Evolutionary conservation across 163 green algal species (phyloP).

Genomic region (Scenedesmus sp.): DNA sequence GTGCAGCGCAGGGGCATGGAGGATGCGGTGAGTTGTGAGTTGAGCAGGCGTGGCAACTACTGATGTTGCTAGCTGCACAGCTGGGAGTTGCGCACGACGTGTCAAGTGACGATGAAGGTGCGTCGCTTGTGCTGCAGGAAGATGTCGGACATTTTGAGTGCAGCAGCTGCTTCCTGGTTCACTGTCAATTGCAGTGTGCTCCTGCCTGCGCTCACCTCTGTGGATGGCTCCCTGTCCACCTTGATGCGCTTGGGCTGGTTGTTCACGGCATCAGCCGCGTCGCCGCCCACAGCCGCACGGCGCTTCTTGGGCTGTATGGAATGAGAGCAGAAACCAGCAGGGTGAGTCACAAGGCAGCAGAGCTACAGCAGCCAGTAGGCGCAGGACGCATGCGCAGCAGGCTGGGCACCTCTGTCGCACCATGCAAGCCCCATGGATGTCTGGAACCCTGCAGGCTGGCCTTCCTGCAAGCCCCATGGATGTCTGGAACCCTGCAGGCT

Average conservation of each 20-base stretch:
- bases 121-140: neutral
- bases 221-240: neutral
- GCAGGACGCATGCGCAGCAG: neutral
- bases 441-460: neutral
- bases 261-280: neutral
- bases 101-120: neutral
- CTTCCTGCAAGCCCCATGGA: neutral
- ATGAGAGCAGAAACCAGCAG: too few species aligned
- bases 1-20: neutral
- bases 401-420: neutral
- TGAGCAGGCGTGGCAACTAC: neutral
- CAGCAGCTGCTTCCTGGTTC: neutral
- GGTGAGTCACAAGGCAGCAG: neutral
- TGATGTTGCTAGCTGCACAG: too few species aligned
- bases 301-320: slow-evolving; percentile 50
- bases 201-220: slow-evolving; percentile 1
- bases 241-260: neutral
- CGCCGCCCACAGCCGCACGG: neutral
- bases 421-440: too few species aligned
- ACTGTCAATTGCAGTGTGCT: neutral
- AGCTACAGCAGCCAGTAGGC: neutral
- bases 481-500: neutral
- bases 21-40: neutral
- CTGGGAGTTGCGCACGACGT: too few species aligned
- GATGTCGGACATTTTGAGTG: neutral